These are phyloP conservation scores for Phytophthora meadii DNA, from an alignment of 352 stramenopile genomes.

Conservation along the genomic window DNA sequence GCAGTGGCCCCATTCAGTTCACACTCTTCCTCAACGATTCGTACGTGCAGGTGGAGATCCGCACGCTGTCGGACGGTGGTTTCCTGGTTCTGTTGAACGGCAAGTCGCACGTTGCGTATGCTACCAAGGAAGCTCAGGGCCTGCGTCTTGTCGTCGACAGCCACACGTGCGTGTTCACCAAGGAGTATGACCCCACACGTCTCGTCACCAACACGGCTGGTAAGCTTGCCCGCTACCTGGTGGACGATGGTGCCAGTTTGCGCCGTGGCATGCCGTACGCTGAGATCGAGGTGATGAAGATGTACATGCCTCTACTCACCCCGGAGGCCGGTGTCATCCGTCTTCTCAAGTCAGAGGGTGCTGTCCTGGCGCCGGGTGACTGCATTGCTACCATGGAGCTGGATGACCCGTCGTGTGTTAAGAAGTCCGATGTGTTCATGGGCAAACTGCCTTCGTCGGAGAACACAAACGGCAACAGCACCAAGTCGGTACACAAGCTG, in stretches of 20 bases:
- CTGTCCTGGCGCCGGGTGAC: conserved; percentile 95
- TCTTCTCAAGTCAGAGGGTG: conserved; percentile 96
- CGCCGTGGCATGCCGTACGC: conserved; percentile 88
- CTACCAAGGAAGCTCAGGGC: conserved; percentile 90
- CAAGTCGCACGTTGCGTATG: conserved; percentile 97
- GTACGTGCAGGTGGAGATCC: conserved; percentile 94
- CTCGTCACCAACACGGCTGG: conserved; percentile 98
- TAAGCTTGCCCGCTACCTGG: conserved; percentile 99
- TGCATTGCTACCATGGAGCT: conserved; percentile 98
- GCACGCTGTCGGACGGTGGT: conserved; percentile 97
- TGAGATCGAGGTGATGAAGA: conserved; percentile 99
- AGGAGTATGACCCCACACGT: conserved; percentile 99
- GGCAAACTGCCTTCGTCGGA: conserved; percentile 74
- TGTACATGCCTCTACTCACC: conserved; percentile 99
- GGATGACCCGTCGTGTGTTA: conserved; percentile 98
- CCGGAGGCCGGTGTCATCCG: conserved; percentile 96
- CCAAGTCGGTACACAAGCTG: conserved; percentile 74
- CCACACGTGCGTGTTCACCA: conserved; percentile 97
- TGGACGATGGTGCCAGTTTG: conserved; percentile 94
- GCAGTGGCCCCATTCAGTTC: conserved; percentile 93
- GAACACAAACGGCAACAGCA: conserved; percentile 41
- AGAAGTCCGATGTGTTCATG: conserved; percentile 92
- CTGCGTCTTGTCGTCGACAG: conserved; percentile 95
- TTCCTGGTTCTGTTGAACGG: conserved; percentile 98
- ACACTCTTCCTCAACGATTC: conserved; percentile 90